Percentiles rank a stretch among this genome's conserved stretches.
phyloP scores from a whole-genome alignment of 345 rosid genomes.

The Eucalyptus regnans region DNA sequence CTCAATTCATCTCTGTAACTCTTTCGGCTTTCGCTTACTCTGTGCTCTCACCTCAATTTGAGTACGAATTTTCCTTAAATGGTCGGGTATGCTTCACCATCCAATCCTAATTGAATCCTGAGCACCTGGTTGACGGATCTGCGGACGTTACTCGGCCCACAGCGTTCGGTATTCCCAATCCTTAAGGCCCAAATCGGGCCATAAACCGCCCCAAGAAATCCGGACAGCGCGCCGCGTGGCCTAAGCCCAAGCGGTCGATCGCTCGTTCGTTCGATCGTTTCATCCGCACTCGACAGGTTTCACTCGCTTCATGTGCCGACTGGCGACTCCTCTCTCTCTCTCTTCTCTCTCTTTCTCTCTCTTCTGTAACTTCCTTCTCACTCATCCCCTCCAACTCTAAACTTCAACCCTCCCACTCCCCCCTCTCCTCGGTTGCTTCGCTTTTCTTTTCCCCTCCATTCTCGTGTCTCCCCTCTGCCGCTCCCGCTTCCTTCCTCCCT shows the following conservation, averaged over 20 bases:
- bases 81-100: too few relatives aligned
- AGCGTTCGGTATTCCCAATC: not conserved
- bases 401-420: not conserved
- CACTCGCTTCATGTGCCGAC: not conserved
- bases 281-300: not conserved
- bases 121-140: not conserved
- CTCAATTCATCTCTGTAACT: not conserved
- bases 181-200: not conserved
- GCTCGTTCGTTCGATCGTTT: not conserved
- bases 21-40: fast-evolving
- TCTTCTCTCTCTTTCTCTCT: not conserved
- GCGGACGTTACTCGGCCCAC: not conserved
- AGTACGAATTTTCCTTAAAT: too few relatives aligned
- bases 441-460: not conserved
- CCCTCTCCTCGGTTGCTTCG: not conserved
- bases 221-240: not conserved
- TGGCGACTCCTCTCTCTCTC: not conserved
- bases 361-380: not conserved
- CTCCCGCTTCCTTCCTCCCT: conserved; percentile 3
- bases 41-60: not conserved
- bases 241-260: not conserved
- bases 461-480: not conserved
- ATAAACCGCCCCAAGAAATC: not conserved
- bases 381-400: not conserved
- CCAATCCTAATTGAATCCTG: too few relatives aligned